phyloP scores from a whole-genome alignment of 257 asterid genomes.

The Petrea volubilis region DNA sequence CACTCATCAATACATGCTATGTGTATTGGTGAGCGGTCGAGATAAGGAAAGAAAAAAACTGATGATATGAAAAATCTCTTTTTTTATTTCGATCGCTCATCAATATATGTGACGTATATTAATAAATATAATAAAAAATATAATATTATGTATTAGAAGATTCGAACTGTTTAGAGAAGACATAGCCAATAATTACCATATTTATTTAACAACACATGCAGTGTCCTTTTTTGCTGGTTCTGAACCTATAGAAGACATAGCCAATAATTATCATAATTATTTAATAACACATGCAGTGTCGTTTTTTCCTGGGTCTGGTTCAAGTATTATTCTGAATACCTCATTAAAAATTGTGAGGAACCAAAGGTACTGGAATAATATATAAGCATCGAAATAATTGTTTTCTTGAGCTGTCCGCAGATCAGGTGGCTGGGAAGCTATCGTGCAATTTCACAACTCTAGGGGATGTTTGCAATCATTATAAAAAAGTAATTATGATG shows the following conservation, averaged over 20 bases:
- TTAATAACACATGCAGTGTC: not conserved
- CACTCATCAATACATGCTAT: too few relatives aligned
- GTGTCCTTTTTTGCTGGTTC: too few relatives aligned
- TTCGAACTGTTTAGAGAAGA: constrained; percentile 11
- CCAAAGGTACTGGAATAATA: constrained; percentile 15
- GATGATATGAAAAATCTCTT: too few relatives aligned
- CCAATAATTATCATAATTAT: constrained; percentile 15
- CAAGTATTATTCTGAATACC: constrained; percentile 4
- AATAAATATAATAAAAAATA: too few relatives aligned
- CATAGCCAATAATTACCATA: constrained; percentile 7
- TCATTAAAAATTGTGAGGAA: not conserved
- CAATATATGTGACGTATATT: too few relatives aligned
- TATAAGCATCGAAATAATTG: constrained; percentile 13
- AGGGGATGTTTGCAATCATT: too few relatives aligned
- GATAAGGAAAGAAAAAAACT: too few relatives aligned
- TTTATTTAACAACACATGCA: constrained; percentile 1
- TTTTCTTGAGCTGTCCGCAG: constrained; percentile 1
- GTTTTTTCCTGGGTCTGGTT: constrained; percentile 27
- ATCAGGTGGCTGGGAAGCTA: constrained; percentile 25
- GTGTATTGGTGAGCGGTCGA: too few relatives aligned
- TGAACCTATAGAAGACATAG: not conserved
- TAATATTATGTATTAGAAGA: too few relatives aligned
- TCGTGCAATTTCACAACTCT: constrained; percentile 1
- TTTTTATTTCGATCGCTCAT: too few relatives aligned
- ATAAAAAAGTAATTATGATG: too few relatives aligned